Base-by-base conservation (phyloP, 345 rosid genomes). In the Odontarrhena argentea region DNA sequence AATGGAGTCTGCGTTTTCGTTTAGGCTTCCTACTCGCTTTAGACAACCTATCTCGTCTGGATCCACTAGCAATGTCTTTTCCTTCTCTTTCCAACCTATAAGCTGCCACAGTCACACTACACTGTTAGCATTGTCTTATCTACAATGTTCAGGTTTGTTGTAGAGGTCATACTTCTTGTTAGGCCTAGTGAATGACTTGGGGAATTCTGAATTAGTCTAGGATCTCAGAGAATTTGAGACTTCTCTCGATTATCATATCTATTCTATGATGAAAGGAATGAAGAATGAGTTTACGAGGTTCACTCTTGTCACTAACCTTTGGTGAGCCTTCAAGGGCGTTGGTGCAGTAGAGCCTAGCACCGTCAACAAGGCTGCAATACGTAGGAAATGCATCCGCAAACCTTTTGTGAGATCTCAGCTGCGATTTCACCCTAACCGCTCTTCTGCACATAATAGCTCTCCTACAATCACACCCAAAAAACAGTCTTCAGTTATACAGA, bases 31-130 rank as follows among this genome's bases (percentile, higher is more conserved):
- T 2, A 91, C 85, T 41, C 62, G 81, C 46, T 86, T 82, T 60
- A 95, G 73, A 70, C 89, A 85, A 9, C 75, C 74, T 59, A 95
- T 84, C 74, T 89, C 96, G 47, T 81, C 97, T 47, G 96, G 88
- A 83, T 95, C 99, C 26, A 91, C 96, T 55, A 91, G 78, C 69
- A 89, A 67, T 0, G 86, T 95, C 82, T 77, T 91, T 70, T 91
- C 96, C 70, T 76, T 86, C 51, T 87, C 99, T 77, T 95, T 95
- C 97, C 96, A 89, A 63, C 96, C 97, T 83, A 91, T 94, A 71
- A 94, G 48, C 99, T 94, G 78, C 76, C 25, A 80, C 60, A 56
- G 60, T 26, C 35, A 57, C 67, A 73, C 40, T 58, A 28, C 32
- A 53, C 46, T 67, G 69, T 83, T 55, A 82, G 76, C 26, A 13